These are phyloP conservation scores for Pythium diclinum DNA, from an alignment of 352 stramenopile genomes.

Conservation along the genomic window DNA sequence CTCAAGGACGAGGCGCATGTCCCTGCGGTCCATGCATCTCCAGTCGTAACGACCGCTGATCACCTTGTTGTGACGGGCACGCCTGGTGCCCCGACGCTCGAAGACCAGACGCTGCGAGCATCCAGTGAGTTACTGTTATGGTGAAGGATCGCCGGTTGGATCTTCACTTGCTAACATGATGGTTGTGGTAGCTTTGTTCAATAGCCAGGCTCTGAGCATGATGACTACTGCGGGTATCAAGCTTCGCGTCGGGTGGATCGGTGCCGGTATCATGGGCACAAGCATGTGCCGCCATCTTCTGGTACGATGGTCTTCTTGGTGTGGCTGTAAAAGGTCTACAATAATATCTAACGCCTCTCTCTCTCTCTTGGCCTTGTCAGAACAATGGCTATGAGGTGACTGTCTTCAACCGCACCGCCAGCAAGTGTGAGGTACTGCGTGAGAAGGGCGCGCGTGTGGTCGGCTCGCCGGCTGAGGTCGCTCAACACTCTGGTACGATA, in stretches of 20 bases:
- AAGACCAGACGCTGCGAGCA: conserved; percentile 53
- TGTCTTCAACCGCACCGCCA: conserved; percentile 82
- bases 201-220: conserved; percentile 53
- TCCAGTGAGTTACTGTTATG: conserved; percentile 31
- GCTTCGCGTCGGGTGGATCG: conserved; percentile 83
- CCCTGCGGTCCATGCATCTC: conserved; percentile 4
- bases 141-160: neutral
- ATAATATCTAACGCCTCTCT: neutral
- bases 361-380: conserved; percentile 22
- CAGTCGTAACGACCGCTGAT: conserved; percentile 7
- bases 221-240: conserved; percentile 57
- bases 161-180: neutral
- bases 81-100: conserved; percentile 36
- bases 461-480: conserved; percentile 75
- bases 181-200: conserved; percentile 41
- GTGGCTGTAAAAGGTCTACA: neutral
- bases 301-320: conserved; percentile 30
- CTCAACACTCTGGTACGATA: conserved; percentile 54
- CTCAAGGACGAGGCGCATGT: conserved; percentile 47
- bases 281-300: conserved; percentile 89
- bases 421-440: conserved; percentile 73
- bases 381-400: conserved; percentile 83
- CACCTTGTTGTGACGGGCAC: conserved; percentile 22
- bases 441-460: conserved; percentile 77
- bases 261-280: conserved; percentile 85